Evolutionary conservation across 176 grass and related monocot genomes (phyloP).

Genomic region (Echinochloa phyllopogon): DNA sequence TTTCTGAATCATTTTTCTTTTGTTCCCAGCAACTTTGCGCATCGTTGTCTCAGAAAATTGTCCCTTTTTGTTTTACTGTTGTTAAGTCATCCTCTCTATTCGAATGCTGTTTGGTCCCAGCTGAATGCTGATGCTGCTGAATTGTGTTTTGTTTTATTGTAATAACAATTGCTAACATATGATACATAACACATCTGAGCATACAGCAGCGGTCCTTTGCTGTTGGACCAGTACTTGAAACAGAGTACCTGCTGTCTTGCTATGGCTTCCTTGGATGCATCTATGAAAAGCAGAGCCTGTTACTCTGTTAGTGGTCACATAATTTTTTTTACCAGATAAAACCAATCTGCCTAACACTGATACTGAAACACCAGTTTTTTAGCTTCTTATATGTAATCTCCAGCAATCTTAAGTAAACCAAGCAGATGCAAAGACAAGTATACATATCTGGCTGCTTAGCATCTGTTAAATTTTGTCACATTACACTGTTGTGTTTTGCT

Average conservation of each 20-base stretch:
- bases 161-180: conserved; percentile 13
- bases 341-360: not conserved
- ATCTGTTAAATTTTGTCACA: not conserved
- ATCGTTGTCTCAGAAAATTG: conserved; percentile 20
- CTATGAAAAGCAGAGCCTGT: conserved; percentile 21
- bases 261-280: conserved; percentile 18
- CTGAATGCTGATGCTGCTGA: not conserved
- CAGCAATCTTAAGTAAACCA: not conserved
- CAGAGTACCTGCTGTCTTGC: conserved; percentile 27
- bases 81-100: not conserved
- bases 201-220: not conserved
- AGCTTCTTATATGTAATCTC: not conserved
- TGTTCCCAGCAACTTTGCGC: conserved; percentile 7
- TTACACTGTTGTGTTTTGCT: not conserved
- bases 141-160: conserved; percentile 12
- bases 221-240: conserved; percentile 14
- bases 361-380: not conserved
- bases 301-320: not conserved
- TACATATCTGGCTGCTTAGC: not conserved
- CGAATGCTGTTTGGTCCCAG: not conserved
- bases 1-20: conserved; percentile 19
- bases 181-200: not conserved
- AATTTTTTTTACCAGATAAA: not conserved
- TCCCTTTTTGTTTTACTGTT: not conserved
- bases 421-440: not conserved